Evolutionary conservation across 2,329 filamentous ascomycete species (phyloP), one percentile per base, ranked within the genome.

Genomic region (Hymenoscyphus salicellus): DNA sequence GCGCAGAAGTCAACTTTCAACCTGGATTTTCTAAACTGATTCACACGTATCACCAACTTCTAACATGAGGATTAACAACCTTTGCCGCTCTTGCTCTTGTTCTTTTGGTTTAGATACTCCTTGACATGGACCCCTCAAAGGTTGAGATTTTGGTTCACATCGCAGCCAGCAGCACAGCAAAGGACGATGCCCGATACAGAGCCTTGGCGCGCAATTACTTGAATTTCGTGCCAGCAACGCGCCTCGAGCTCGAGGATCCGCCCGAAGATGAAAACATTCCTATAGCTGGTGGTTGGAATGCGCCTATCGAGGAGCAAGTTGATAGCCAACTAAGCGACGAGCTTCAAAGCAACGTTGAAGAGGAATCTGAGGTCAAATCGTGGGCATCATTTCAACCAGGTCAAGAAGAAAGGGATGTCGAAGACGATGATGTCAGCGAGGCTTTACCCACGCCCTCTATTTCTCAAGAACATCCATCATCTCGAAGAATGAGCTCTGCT

Each of bases 281-380:
- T 77, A 3, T 78, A 75, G 41, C 72, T 74, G 69, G 81, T 80
- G 58, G 78, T 76, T 60, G 81, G 78, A 17, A 77, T 73, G 66
- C 80, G 78, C 68, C 71, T 55, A 38, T 67, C 33, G 65, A 66
- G n/a, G 66, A 66, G 16, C 68, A 70, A 43, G 32, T 67, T 16
- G 46, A 43, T 3, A 69, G 61, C 62, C 64, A 55, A 11, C 69
- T 65, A 10, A 60, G 67, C 20, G 63, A 67, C 3, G 63, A 63
- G n/a, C 60, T 68, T 58, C 46, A 41, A n/a, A 32, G 55, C 33
- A 17, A 60, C 28, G 30, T 26, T 23, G 38, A 55, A 26, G 14
- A 59, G 41, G 28, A 55, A 38, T 16, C 7, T 3, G 43, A 55
- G 23, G 14, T 38, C n/a, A 69, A 70, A 59, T 71, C 70, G 16